Base-by-base conservation (phyloP, 257 asterid genomes). In the Penstemon newberryi region DNA sequence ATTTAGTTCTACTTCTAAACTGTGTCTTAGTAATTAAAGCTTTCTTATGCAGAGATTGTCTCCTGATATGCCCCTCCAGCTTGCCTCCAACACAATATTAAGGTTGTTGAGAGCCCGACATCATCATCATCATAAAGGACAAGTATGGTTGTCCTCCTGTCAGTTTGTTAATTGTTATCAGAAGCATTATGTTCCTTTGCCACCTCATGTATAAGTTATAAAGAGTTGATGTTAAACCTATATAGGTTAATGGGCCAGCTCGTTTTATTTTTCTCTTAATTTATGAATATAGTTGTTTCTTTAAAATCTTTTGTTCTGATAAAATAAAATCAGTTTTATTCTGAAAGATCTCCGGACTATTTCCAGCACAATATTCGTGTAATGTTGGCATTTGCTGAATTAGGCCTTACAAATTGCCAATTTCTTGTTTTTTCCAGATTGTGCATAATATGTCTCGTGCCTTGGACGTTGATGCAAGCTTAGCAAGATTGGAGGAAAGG, bases 401-500 rank as follows among this genome's bases (percentile, higher is more conserved):
- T 18, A 8, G 49, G 60, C 25, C 18, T 8, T 46, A 51, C 51
- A 56, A 40, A 6, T 65, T 46, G 7, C 39, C 47, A 33, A 12
- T 7, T 58, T 66, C 15, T 64, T 69, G 71, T 9, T 46, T 63
- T 50, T 67, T 39, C 46, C 87, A 93, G 99, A 81, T 93, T 71
- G 85, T 84, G 77, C 95, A 83, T 77, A 88, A 80, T 73, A 19
- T 90, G 67, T 93, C 96, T 61, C 91, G 77, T 67, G 99, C 97
- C 53, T 72, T 90, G 80, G 74, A 82, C 46, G 76, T 88, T 69
- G 97, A 93, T 77, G 87, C 89, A 55, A 88, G 87, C 77, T 82
- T 93, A 85, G 92, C 96, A 60, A 88, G 95, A 79, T 53, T 83
- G 81, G 99, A 93, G 75, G 97, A 93, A 82, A 86, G 97, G 75